Evolutionary conservation across 208 protist species (phyloP), one percentile per base, ranked within the genome.

Genomic region (Porcisia hertigi): DNA sequence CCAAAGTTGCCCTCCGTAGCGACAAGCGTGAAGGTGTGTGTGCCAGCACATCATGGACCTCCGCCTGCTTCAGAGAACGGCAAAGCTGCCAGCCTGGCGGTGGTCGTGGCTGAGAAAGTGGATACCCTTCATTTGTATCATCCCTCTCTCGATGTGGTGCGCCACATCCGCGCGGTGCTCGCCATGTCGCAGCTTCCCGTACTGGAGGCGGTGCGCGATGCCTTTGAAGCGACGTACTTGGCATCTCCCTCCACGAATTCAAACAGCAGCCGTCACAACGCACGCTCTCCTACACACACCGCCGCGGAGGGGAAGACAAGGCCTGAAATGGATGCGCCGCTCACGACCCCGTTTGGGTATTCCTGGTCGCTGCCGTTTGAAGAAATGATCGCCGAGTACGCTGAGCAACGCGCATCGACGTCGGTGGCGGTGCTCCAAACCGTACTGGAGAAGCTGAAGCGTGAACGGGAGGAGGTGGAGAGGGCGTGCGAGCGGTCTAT

Each of bases 111-210:
- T 23, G 89, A 93, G 73, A 82, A 88, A 41, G 73, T 85, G 6
- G 86, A 91, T 71, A 82, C 82, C 4, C 79, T 93, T 39, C 89
- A 84, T 43, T 77, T 93, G 14, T 88, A 90, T 66, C 86, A 92
- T 71, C 88, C 88, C 3, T 84, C 83, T 7, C 65, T 80, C 12
- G 69, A 58, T n/a, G 81, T 90, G 57, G 39, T 89, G 4, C 67
- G 69, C 3, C 79, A 84, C 57, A 64, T 87, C n/a, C 80, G 80
- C 8, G 30, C 41, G 20, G 67, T 86, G n/a, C 71, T 79, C 11
- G 66, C 55, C 0, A 41, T 84, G 58, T 72, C 72, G 43, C 53
- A 63, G 8, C 81, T 76, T 58, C 63, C 73, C 52, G 34, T 83
- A 25, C 53, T 84, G 69, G 63, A 43, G 34, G 76, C 69, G 43